Base-by-base conservation (phyloP, 2,329 filamentous ascomycete species). In the Sporothrix inflata region DNA sequence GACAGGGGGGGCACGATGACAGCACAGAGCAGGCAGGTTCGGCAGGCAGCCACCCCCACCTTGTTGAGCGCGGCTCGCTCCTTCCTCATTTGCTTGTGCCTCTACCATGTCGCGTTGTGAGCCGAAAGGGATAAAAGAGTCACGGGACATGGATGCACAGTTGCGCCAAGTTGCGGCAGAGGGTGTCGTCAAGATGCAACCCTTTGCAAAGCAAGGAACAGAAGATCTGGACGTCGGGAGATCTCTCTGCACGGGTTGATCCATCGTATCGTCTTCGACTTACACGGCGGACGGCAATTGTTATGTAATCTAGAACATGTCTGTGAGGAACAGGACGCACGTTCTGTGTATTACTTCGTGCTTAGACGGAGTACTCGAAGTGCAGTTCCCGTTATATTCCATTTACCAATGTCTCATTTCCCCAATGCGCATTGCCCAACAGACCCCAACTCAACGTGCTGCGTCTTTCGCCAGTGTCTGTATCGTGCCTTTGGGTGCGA, bases 301-400 rank as follows among this genome's bases (percentile, higher is more conserved):
- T 45, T 65, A 65, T 65, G 60, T 65, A 65, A 65, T 65, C 60
- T 27, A 27, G 60, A 65, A 65, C 38, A 65, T 8, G 12, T 8
- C n/a, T 2, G 42, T 12, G 14, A 14, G 6, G 42, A 6, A 1
- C 19, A 5, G 42, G 42, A 47, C 3, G 30, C 42, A 47, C 2
- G 42, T 19, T 47, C 14, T 16, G 42, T 47, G 47, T 7, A n/a
- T 16, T 49, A n/a, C n/a, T n/a, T 49, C 11, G 11, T 3, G 12
- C 40, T 16, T 45, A 11, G 12, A 24, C n/a, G n/a, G n/a, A n/a
- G 51, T 19, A 12, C 38, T 45, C 21, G 12, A 40, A 19, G 16
- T 60, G 34, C 9, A 19, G 11, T n/a, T 11, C 3, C 19, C 19
- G 24, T 16, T 12, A 21, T 3, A 12, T 9, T 19, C 12, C 38